Evolutionary conservation across 768 basidiomycete genomes (phyloP), one percentile per base, ranked within the genome.

Genomic region (Rhizopogon roseolus): DNA sequence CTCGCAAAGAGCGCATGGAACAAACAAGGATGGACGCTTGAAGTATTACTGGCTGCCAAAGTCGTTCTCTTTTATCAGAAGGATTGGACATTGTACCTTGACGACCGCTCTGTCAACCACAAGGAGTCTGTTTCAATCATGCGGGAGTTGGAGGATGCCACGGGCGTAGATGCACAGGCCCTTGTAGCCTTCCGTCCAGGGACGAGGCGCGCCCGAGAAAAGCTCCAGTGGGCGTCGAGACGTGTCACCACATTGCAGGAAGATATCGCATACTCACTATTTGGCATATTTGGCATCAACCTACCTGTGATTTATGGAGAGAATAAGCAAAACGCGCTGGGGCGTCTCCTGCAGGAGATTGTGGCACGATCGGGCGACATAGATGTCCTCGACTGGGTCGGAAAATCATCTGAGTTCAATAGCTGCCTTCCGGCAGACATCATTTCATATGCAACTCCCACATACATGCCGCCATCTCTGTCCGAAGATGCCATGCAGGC

Each of bases 231-330:
- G 50, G 50, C 50, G 6, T 51, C 37, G 4, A 51, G 16, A 7
- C 32, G 50, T 17, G 19, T 17, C 27, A 51, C 50, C 5, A 41
- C 50, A 6, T 17, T 40, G 27, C 27, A 42, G 41, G 50, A 51
- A 51, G 50, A 51, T 13, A n/a, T 51, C 40, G 50, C 50, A 3
- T 51, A 51, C 25, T 51, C 50, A 17, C n/a, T 51, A 5, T 40
- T 51, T 38, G 50, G 50, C 5, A 29, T 51, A 11, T 51, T 51
- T 4, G 50, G 19, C 13, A 17, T 42, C 16, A 16, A 42, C 17
- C n/a, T 51, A 17, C 50, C 50, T 6, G 50, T 51, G 4, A 29
- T 51, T 13, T 51, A 51, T 11, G 50, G 50, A 16, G 50, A 51
- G 50, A 10, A 2, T n/a, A 51, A 29, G 22, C 38, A 27, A 17